Base-by-base conservation (phyloP, 257 asterid genomes). In the Solanum okadae region DNA sequence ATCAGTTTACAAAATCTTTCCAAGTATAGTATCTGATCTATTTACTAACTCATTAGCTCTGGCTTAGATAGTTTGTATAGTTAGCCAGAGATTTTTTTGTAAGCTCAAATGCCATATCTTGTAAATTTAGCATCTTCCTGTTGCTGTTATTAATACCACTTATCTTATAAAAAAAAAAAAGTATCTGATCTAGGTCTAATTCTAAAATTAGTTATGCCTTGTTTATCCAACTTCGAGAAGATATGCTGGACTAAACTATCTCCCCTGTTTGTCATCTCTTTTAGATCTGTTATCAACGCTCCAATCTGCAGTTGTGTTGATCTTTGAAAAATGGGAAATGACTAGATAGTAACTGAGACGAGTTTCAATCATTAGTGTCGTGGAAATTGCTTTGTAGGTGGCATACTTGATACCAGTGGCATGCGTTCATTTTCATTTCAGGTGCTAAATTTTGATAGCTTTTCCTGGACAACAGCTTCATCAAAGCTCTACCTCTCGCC, bases 401-500 rank as follows among this genome's bases (percentile, higher is more conserved):
- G 70, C 70, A 81, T 81, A 46, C 86, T 49, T 81, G 70, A 81
- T 81, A 29, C 40, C 70, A 20, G 11, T 46, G 78, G 56, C 52
- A 88, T 84, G 44, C 34, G 40, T 86, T 87, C 40, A 76, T 84
- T 86, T 86, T 86, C 85, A 18, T 81, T 81, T 81, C 92, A 97
- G 99, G 99, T 96, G 68, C 93, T 97, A 82, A 91, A 93, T 91
- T 94, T 96, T 83, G 99, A 97, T 88, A 91, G 94, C 88, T 94
- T 92, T 93, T 93, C 98, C 85, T 96, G 99, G 99, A 92, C 95
- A 77, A 90, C 90, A 44, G 95, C 97, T 88, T 94, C 99, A 63
- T 95, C 99, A 88, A 97, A 95, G 92, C 98, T 93, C 83, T 95
- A 93, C 92, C 98, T 93, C 89, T 97, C 99, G 49, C 99, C 99